Percentiles rank a stretch among this genome's conserved stretches.
Evolutionary conservation across 768 basidiomycete species (phyloP).

Genomic region (Suillus spraguei): DNA sequence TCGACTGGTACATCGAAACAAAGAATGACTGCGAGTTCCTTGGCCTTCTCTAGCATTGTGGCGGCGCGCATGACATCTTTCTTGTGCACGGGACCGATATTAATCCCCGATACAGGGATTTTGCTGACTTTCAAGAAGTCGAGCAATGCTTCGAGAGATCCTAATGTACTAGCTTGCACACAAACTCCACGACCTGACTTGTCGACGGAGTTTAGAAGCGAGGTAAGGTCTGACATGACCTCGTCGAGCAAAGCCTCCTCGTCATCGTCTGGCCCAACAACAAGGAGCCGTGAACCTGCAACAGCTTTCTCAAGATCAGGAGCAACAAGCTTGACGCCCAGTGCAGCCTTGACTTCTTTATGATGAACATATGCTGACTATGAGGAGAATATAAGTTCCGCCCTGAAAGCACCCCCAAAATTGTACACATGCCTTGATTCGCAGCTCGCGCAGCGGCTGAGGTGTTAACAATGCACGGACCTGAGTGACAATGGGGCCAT

Average conservation of each 20-base stretch:
- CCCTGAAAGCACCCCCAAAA: neutral
- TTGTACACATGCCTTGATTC: constrained; percentile 74
- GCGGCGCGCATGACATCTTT: constrained; percentile 91
- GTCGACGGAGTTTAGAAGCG: constrained; percentile 86
- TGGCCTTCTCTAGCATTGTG: constrained; percentile 94
- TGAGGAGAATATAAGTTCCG: constrained; percentile 11
- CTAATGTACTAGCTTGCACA: constrained; percentile 96
- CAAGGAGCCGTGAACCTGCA: constrained; percentile 92
- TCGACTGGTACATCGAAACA: constrained; percentile 97
- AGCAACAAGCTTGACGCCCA: constrained; percentile 94
- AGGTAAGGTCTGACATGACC: constrained; percentile 94
- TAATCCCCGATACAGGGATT: constrained; percentile 96
- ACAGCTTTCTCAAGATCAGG: constrained; percentile 98
- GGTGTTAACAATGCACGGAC: constrained; percentile 93
- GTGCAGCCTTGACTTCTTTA: constrained; percentile 94
- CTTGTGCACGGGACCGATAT: constrained; percentile 96
- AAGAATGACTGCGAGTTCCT: constrained; percentile 92
- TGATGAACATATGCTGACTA: constrained; percentile 97
- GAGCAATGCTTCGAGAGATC: constrained; percentile 93
- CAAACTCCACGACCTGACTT: constrained; percentile 96
- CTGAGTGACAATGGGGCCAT: constrained; percentile 96
- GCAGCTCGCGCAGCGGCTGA: constrained; percentile 92
- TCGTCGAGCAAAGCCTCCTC: constrained; percentile 94
- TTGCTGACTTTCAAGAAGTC: constrained; percentile 95
- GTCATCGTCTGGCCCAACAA: constrained; percentile 93